Conservation (phyloP, 2,329 filamentous ascomycete species). For the Trichoderma pleuroti region DNA sequence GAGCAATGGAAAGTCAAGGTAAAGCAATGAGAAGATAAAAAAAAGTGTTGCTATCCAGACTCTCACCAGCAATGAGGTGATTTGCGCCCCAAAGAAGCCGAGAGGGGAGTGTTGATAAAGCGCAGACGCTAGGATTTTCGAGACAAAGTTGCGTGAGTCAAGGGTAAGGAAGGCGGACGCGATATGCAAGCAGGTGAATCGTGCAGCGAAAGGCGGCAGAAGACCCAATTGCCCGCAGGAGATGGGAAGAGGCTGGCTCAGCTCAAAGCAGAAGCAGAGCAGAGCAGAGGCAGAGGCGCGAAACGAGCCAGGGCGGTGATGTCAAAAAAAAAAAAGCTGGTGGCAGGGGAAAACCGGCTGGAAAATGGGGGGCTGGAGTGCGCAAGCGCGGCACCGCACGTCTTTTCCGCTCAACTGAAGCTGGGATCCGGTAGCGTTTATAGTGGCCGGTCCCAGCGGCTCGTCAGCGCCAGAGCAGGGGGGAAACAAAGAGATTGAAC, state of each 20-base stretch:
- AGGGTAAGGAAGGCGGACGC: neutral
- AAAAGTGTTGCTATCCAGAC: neutral
- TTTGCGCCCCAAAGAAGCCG: conserved; percentile 3
- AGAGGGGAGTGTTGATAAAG: neutral
- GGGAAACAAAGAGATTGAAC: neutral
- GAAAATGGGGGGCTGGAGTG: conserved; percentile 20
- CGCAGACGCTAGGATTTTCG: neutral
- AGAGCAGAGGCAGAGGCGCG: conserved; percentile 3
- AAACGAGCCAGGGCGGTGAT: conserved; percentile 17
- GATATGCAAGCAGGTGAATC: conserved; percentile 15
- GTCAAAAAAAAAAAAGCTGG: conserved; percentile 18
- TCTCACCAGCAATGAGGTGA: neutral
- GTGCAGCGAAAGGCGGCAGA: conserved; percentile 11
- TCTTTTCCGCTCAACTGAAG: neutral
- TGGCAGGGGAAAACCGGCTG: conserved; percentile 18
- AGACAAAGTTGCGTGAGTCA: neutral
- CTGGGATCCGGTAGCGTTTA: neutral
- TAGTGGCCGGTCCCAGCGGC: conserved; percentile 1
- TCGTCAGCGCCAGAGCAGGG: neutral
- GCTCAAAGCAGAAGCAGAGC: conserved; percentile 2
- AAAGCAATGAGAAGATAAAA: neutral
- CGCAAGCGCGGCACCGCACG: conserved; percentile 12
- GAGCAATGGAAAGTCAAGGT: neutral
- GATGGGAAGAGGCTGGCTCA: conserved; percentile 4
- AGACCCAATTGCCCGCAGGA: conserved; percentile 17